Evolutionary conservation across 495 filamentous ascomycete species (phyloP).

Genomic region (Penicillium soppii): DNA sequence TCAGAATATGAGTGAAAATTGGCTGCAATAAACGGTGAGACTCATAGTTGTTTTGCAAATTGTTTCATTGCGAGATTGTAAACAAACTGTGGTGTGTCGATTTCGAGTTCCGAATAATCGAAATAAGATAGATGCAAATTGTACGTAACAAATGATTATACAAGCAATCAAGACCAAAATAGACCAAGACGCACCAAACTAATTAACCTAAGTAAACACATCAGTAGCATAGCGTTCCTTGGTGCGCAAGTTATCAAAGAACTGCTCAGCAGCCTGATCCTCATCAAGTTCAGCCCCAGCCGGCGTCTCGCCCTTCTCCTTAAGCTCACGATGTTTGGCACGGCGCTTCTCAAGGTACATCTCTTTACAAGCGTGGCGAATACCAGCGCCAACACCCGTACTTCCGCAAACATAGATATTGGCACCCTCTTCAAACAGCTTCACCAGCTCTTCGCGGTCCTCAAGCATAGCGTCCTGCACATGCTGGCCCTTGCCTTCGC

Average conservation of each 20-base stretch:
- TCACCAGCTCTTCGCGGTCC: slow-evolving; percentile 49
- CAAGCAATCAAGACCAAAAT: not conserved
- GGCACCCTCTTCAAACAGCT: slow-evolving; percentile 57
- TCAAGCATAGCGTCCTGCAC: slow-evolving; percentile 62
- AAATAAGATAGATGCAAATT: not conserved
- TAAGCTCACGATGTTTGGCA: slow-evolving; percentile 32
- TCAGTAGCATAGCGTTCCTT: slow-evolving; percentile 65
- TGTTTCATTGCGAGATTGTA: too few species aligned
- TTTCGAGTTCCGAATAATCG: too few species aligned
- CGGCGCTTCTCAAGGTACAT: slow-evolving; percentile 47
- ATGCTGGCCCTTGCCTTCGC: slow-evolving; percentile 41
- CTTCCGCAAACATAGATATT: slow-evolving; percentile 69
- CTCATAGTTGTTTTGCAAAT: too few species aligned
- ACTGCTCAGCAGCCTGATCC: slow-evolving; percentile 48
- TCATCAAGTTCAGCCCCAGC: slow-evolving; percentile 43
- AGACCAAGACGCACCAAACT: not conserved
- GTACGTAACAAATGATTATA: not conserved
- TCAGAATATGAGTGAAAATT: too few species aligned
- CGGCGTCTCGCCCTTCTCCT: slow-evolving; percentile 31
- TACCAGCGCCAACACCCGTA: slow-evolving; percentile 57
- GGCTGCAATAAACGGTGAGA: too few species aligned
- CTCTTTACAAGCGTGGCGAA: slow-evolving; percentile 51
- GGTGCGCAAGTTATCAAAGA: slow-evolving; percentile 51
- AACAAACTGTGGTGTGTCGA: too few species aligned
- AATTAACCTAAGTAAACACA: slow-evolving; percentile 52